These are phyloP conservation scores for Verticillium alfalfae DNA, from an alignment of 2,329 filamentous ascomycete species.

Conservation along the genomic window DNA sequence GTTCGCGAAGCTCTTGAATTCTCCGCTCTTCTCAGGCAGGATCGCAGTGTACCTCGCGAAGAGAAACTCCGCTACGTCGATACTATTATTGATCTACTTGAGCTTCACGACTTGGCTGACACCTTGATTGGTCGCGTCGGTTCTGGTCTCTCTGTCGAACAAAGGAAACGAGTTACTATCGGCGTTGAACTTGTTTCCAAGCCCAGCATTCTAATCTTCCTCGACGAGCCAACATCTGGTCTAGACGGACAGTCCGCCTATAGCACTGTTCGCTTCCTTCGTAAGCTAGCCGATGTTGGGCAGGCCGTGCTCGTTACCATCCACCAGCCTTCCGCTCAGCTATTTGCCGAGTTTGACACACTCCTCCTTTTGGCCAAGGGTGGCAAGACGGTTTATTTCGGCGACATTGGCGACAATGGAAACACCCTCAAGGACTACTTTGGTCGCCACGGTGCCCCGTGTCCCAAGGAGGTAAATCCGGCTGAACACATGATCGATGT, in stretches of 20 bases:
- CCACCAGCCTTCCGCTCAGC: constrained; percentile 62
- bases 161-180: constrained; percentile 52
- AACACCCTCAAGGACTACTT: constrained; percentile 58
- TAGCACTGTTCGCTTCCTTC: constrained; percentile 59
- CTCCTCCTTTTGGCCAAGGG: constrained; percentile 60
- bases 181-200: constrained; percentile 58
- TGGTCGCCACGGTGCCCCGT: constrained; percentile 57
- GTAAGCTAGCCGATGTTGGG: constrained; percentile 59
- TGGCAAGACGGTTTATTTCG: constrained; percentile 63
- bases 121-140: constrained; percentile 46
- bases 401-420: constrained; percentile 55
- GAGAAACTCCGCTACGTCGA: constrained; percentile 75
- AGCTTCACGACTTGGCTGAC: constrained; percentile 41
- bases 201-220: constrained; percentile 53
- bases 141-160: constrained; percentile 44
- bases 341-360: constrained; percentile 63
- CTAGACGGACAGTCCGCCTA: constrained; percentile 65
- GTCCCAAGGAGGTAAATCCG: constrained; percentile 58
- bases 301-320: constrained; percentile 67
- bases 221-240: constrained; percentile 59
- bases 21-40: constrained; percentile 68
- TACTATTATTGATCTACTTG: constrained; percentile 64
- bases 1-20: constrained; percentile 74
- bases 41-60: constrained; percentile 52
- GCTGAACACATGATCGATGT: constrained; percentile 71